Conservation (phyloP, 169 alveolate genomes). For the Plasmodium relictum region DNA sequence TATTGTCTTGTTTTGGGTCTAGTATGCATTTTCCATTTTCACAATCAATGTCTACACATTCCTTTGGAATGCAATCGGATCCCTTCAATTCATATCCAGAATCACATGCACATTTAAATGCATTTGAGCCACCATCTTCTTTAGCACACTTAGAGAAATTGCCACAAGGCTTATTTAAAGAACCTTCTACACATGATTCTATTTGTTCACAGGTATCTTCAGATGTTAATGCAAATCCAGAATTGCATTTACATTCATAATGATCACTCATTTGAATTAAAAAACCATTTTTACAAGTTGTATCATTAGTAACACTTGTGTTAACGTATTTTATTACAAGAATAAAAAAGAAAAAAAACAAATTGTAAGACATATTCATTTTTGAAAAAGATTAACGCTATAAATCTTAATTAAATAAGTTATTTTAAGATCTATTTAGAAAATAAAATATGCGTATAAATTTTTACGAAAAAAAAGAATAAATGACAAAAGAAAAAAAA, state of each 20-base stretch:
- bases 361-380: conserved; percentile 50
- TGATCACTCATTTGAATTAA: conserved; percentile 64
- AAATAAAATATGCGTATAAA: not conserved
- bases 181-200: conserved; percentile 16
- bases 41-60: conserved; percentile 22
- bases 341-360: conserved; percentile 19
- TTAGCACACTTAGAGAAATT: conserved; percentile 22
- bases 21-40: conserved; percentile 48
- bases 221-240: conserved; percentile 2
- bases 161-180: conserved; percentile 39
- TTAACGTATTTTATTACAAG: conserved; percentile 31
- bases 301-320: conserved; percentile 28
- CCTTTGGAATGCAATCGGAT: conserved; percentile 15
- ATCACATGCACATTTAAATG: conserved; percentile 12
- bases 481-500: not conserved
- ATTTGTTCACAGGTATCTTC: conserved; percentile 34
- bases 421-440: not conserved
- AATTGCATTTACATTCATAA: conserved; percentile 48
- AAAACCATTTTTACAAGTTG: conserved; percentile 43
- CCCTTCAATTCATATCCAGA: not conserved
- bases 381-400: conserved; percentile 1
- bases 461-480: not conserved
- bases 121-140: not conserved
- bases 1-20: conserved; percentile 2
- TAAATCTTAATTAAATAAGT: not conserved